phyloP scores from a whole-genome alignment of 176 grass and related monocot species.

The Phoenix roebelenii region DNA sequence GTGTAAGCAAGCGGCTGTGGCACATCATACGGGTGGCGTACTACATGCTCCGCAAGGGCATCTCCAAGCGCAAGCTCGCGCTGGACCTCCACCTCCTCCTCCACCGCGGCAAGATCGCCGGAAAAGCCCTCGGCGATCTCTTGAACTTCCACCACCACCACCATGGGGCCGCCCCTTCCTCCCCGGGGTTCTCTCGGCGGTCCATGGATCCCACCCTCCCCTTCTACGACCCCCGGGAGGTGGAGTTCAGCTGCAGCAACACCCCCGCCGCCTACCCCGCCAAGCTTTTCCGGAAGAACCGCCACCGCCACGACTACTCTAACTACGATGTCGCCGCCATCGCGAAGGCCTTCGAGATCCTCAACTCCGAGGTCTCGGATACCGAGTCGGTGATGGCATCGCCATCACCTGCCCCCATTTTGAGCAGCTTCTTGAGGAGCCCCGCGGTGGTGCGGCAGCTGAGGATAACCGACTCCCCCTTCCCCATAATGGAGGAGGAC shows the following conservation, averaged over 20 bases:
- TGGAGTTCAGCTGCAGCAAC: slow-evolving; percentile 96
- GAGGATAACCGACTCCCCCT: slow-evolving; percentile 87
- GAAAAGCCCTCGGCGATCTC: slow-evolving; percentile 58
- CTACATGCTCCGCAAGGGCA: slow-evolving; percentile 58
- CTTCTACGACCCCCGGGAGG: slow-evolving; percentile 39
- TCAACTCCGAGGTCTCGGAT: slow-evolving; percentile 25
- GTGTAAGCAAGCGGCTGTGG: slow-evolving; percentile 47
- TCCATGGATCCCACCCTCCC: slow-evolving; percentile 31
- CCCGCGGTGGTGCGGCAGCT: slow-evolving; percentile 48
- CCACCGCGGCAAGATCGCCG: slow-evolving; percentile 74
- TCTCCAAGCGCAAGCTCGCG: slow-evolving; percentile 81
- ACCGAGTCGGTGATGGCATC: slow-evolving; percentile 4
- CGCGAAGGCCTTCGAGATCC: slow-evolving; percentile 54
- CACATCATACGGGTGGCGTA: slow-evolving; percentile 57
- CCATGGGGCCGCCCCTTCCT: not conserved
- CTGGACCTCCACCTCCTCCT: slow-evolving; percentile 66
- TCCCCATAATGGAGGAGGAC: slow-evolving; percentile 35
- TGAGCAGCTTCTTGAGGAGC: slow-evolving; percentile 40
- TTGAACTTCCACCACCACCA: slow-evolving; percentile 29
- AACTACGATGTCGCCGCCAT: slow-evolving; percentile 69
- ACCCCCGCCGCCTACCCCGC: slow-evolving; percentile 55
- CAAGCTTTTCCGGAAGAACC: slow-evolving; percentile 9
- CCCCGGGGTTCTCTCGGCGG: slow-evolving; percentile 24
- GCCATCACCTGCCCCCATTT: slow-evolving; percentile 29
- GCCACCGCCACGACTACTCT: slow-evolving; percentile 33